Percentiles rank a stretch among this genome's conserved stretches.
Evolutionary conservation across 2,329 filamentous ascomycete genomes (phyloP).

Genomic region (Xylariaceae sp.): DNA sequence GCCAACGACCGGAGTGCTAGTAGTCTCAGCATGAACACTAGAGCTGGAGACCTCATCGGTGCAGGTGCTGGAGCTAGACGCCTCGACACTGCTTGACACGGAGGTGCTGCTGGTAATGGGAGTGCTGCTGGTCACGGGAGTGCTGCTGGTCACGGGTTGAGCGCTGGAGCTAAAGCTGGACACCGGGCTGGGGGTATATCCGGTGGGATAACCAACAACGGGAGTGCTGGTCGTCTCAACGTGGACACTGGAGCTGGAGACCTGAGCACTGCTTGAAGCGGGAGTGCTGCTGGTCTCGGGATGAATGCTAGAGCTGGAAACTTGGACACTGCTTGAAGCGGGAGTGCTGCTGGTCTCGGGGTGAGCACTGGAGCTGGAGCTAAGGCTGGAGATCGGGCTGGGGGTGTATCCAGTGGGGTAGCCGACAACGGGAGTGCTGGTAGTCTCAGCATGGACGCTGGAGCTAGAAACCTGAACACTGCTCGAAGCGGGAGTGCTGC

Average conservation of each 20-base stretch:
- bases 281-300: not conserved
- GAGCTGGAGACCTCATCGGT: not conserved
- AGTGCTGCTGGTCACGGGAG: not conserved
- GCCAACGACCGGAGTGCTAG: not conserved
- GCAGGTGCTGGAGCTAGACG: not conserved
- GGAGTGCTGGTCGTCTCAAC: not conserved
- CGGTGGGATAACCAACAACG: not conserved
- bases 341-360: not conserved
- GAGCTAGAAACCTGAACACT: not conserved
- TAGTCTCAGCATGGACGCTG: not conserved
- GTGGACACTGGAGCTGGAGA: not conserved
- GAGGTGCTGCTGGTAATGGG: not conserved
- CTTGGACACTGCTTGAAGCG: no score
- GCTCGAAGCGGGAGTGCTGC: not conserved
- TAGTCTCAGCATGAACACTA: not conserved
- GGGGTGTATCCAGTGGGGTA: constrained; percentile 6
- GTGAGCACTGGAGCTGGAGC: not conserved
- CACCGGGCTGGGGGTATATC: not conserved
- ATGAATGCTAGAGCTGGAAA: not conserved
- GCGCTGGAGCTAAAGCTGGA: not conserved
- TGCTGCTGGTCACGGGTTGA: not conserved
- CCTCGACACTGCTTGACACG: not conserved
- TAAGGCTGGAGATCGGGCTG: not conserved
- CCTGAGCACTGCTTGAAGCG: not conserved
- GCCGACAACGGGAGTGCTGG: constrained; percentile 1